Evolutionary conservation across 2,329 filamentous ascomycete species (phyloP), one percentile per base, ranked within the genome.

Genomic region (Colletotrichum simmondsii): DNA sequence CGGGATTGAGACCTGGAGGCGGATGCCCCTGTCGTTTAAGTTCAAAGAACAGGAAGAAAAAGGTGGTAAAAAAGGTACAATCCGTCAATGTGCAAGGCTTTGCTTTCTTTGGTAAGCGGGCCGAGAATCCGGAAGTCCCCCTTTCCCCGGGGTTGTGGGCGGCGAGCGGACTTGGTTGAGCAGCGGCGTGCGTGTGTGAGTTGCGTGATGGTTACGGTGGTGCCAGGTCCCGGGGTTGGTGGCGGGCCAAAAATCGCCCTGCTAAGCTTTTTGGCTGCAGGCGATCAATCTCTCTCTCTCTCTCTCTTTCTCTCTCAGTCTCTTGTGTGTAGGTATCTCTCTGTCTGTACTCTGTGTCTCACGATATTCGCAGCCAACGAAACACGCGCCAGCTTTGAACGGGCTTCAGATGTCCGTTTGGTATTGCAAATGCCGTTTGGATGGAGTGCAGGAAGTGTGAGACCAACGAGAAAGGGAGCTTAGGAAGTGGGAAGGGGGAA

Each of bases 1-100:
- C 70, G 70, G 70, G 66, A 61, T 72, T 72, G 26, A 28, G 7
- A 28, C 16, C 26, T 56, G n/a, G 22, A 49, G 24, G 37, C 16
- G 19, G 10, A 22, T 42, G 16, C 37, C 37, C 42, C 42, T 22
- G 42, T 10, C 42, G 19, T 8, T 49, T 11, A 22, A 11, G 32
- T 11, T 35, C 11, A 12, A 5, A 35, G 32, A 35, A 35, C 32
- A 35, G 11, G 11, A 12, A 35, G 11, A 35, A 30, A 5, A 8
- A 26, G 35, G 3, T 7, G 10, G 8, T n/a, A 11, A 22, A 26
- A n/a, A 22, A 26, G 10, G 6, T 14, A 2, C 35, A 32, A 32
- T 37, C 35, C 11, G 35, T 46, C 7, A 46, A 6, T 32, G 30
- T n/a, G 28, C 19, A 5, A 49, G 1, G 5, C 7, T 37, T 16